Base-by-base conservation (phyloP, 495 filamentous ascomycete genomes). In the Penicillium malachiteum region DNA sequence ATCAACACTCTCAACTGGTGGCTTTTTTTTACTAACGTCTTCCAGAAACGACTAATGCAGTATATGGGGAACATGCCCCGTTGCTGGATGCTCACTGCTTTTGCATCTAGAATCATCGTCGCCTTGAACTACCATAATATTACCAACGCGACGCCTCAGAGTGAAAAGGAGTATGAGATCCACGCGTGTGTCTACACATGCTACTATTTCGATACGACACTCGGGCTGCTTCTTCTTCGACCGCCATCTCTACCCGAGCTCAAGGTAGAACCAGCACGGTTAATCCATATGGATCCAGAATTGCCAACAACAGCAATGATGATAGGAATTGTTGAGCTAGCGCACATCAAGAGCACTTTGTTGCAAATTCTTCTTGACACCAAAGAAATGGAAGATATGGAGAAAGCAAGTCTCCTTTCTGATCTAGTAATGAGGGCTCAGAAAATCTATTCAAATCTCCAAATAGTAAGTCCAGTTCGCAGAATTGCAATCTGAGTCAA, bases 141-240 rank as follows among this genome's bases (percentile, higher is more conserved):
- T 14, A 63, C 55, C 0, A 50, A 65, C 16, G 13, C 54, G 7
- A 42, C 46, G 14, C 58, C 66, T 11, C 50, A 53, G 50, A 58
- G 52, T 14, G 54, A 67, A 9, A 52, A 56, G n/a, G 58, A 68
- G 51, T 54, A 60, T 44, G 62, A 63, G 34, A 65, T 71, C 7
- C 68, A 66, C 33, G 56, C 58, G 1, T 69, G 63, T 47, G 47
- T 69, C 3, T 65, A 67, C 34, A 60, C 48, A 8, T 71, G 70
- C 52, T 74, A 70, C 45, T 69, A 70, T 35, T 63, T 70, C 16
- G 71, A 74, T 49, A 67, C 71, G 18, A 63, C 62, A 3, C 62
- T 74, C 14, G 71, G 71, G 54, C 52, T 73, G 46, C 69, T 74
- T 37, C 66, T 72, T 9, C 62, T 71, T 8, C 70, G 71, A 10